phyloP scores from a whole-genome alignment of 2,329 filamentous ascomycete genomes.

The Colletotrichum lupini region DNA sequence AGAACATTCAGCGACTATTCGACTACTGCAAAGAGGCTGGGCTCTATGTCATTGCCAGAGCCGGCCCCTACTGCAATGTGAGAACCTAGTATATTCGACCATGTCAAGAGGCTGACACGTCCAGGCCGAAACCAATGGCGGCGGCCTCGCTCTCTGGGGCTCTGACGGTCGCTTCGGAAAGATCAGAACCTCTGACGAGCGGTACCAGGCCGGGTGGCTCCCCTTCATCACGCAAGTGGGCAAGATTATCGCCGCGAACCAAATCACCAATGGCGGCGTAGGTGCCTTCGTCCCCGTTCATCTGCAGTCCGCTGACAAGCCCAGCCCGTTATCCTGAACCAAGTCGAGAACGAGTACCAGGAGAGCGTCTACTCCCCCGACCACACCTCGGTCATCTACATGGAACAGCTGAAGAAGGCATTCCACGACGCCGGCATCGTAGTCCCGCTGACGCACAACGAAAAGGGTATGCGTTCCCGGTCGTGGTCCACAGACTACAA shows the following conservation, averaged over 20 bases:
- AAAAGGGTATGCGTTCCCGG: slow-evolving; percentile 57
- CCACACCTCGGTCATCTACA: slow-evolving; percentile 47
- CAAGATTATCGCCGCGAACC: slow-evolving; percentile 75
- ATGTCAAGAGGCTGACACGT: neutral
- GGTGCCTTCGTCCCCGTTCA: slow-evolving; percentile 53
- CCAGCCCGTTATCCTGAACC: slow-evolving; percentile 79
- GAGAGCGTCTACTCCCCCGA: slow-evolving; percentile 61
- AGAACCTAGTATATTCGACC: neutral
- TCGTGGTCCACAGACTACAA: slow-evolving; percentile 67
- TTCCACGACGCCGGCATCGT: slow-evolving; percentile 75
- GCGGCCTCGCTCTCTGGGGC: slow-evolving; percentile 49
- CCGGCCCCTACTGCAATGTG: slow-evolving; percentile 80
- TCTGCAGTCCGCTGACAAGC: slow-evolving; percentile 60
- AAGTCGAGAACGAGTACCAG: slow-evolving; percentile 85
- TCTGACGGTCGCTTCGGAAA: slow-evolving; percentile 46
- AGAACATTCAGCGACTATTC: slow-evolving; percentile 73
- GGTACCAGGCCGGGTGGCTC: slow-evolving; percentile 55
- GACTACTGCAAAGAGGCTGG: slow-evolving; percentile 78
- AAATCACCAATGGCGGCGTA: slow-evolving; percentile 82
- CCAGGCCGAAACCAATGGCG: slow-evolving; percentile 41
- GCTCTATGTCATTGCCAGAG: slow-evolving; percentile 79
- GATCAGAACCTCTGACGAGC: slow-evolving; percentile 52
- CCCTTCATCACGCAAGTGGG: slow-evolving; percentile 60
- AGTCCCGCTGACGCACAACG: slow-evolving; percentile 81
- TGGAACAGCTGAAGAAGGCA: slow-evolving; percentile 68